These are phyloP conservation scores for Eucalyptus tenuipes DNA, from an alignment of 345 rosid species.

Conservation along the genomic window DNA sequence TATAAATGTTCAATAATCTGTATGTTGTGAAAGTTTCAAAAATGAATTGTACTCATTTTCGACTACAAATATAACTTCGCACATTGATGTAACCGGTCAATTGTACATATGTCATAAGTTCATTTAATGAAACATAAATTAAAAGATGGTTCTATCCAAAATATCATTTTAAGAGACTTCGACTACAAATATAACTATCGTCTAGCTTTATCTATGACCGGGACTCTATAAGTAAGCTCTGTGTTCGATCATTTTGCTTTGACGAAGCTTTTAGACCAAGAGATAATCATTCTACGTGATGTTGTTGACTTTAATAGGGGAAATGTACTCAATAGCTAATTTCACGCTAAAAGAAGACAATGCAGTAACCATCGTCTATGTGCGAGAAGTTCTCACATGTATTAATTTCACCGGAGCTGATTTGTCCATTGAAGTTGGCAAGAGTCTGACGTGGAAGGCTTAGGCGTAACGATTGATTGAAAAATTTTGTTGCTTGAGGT, in stretches of 20 bases:
- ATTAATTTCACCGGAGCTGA: no score
- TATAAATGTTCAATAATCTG: no score
- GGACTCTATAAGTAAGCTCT: neutral
- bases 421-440: no score
- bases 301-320: neutral
- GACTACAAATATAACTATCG: no score
- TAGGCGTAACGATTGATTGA: no score
- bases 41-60: no score
- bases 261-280: neutral
- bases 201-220: neutral
- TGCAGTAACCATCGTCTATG: rapidly evolving
- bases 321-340: neutral
- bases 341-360: neutral
- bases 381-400: neutral
- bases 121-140: no score
- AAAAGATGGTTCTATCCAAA: rapidly evolving
- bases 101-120: rapidly evolving
- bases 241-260: no score
- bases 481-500: no score
- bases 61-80: rapidly evolving
- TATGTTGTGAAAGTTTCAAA: no score
- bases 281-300: neutral
- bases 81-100: rapidly evolving
- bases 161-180: no score
- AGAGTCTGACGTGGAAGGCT: no score